Percentiles rank a stretch among this genome's conserved stretches.
Conservation (phyloP, 805 yeast species). For the Starmerella bombicola region DNA sequence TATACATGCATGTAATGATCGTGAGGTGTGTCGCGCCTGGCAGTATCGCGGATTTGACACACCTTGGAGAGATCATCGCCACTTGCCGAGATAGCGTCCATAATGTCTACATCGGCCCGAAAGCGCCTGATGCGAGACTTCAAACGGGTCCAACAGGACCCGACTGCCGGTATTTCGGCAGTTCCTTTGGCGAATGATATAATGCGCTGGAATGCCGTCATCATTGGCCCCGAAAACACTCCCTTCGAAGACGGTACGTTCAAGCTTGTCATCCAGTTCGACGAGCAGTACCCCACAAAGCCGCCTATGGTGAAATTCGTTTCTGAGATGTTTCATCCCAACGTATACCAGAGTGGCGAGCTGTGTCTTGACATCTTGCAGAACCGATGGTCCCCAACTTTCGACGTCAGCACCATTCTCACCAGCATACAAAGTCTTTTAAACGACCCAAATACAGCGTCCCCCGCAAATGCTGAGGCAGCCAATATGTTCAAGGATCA, state of each 20-base stretch:
- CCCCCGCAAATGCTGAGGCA: constrained; percentile 97
- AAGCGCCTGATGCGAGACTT: constrained; percentile 98
- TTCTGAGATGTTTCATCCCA: constrained; percentile 95
- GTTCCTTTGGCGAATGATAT: constrained; percentile 95
- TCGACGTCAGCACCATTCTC: constrained; percentile 88
- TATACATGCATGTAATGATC: no score
- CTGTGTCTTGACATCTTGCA: constrained; percentile 90
- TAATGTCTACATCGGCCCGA: constrained; percentile 96
- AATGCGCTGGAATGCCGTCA: constrained; percentile 96
- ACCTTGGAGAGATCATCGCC: no score
- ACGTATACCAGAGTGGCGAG: constrained; percentile 91
- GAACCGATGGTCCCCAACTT: constrained; percentile 97
- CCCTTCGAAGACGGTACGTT: constrained; percentile 98
- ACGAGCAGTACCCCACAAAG: constrained; percentile 94
- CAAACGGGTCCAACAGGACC: constrained; percentile 95
- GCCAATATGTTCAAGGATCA: constrained; percentile 93
- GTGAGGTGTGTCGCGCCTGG: no score
- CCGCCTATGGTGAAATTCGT: constrained; percentile 89
- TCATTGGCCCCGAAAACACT: constrained; percentile 93
- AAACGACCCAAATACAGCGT: constrained; percentile 90
- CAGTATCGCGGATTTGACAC: no score
- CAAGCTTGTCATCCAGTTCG: constrained; percentile 71
- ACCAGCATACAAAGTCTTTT: constrained; percentile 78
- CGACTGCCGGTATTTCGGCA: constrained; percentile 96
- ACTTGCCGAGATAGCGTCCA: no score